Conservation (phyloP, 371 early-diverging fungal genomes). For the Mortierella sp. region DNA sequence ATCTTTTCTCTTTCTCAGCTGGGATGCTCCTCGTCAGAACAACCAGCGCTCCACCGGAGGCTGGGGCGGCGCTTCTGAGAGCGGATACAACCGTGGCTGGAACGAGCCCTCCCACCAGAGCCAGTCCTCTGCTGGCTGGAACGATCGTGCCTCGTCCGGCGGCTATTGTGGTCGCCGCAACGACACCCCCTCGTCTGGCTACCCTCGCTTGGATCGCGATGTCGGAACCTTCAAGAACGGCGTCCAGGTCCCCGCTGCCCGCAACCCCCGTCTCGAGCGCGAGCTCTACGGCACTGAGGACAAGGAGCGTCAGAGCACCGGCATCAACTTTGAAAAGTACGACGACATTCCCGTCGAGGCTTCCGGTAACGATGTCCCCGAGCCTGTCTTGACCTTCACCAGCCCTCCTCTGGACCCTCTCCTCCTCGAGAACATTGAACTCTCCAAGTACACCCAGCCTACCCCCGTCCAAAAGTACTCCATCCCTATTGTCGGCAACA, state of each 20-base stretch:
- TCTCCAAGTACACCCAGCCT: slow-evolving; percentile 91
- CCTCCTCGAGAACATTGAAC: slow-evolving; percentile 91
- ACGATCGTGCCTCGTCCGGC: slow-evolving; percentile 59
- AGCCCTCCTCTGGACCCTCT: slow-evolving; percentile 88
- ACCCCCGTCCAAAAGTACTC: slow-evolving; percentile 97
- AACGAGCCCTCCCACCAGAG: slow-evolving; percentile 16
- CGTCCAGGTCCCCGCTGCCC: slow-evolving; percentile 77
- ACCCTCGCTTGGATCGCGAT: slow-evolving; percentile 61
- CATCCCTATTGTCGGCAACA: slow-evolving; percentile 87
- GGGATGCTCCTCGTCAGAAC: slow-evolving; percentile 36
- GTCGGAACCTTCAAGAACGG: slow-evolving; percentile 81
- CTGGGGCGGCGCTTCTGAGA: slow-evolving; percentile 55
- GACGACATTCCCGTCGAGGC: slow-evolving; percentile 97
- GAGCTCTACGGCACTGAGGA: slow-evolving; percentile 86
- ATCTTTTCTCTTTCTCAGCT: slow-evolving; percentile 23
- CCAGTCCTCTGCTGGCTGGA: slow-evolving; percentile 35
- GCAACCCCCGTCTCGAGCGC: slow-evolving; percentile 82
- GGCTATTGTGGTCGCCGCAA: slow-evolving; percentile 64
- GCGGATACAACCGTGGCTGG: slow-evolving; percentile 55
- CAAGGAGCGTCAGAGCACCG: slow-evolving; percentile 79
- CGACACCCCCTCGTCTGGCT: slow-evolving; percentile 61
- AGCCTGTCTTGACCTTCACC: slow-evolving; percentile 74
- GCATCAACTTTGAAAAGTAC: slow-evolving; percentile 98
- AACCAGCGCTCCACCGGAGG: slow-evolving; percentile 34
- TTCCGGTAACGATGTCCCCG: slow-evolving; percentile 85